A percentile compares a stretch with the other conserved stretches of the same genome.
These are phyloP conservation scores for Botrytis aclada DNA, from an alignment of 2,329 filamentous ascomycete genomes.

Conservation along the genomic window DNA sequence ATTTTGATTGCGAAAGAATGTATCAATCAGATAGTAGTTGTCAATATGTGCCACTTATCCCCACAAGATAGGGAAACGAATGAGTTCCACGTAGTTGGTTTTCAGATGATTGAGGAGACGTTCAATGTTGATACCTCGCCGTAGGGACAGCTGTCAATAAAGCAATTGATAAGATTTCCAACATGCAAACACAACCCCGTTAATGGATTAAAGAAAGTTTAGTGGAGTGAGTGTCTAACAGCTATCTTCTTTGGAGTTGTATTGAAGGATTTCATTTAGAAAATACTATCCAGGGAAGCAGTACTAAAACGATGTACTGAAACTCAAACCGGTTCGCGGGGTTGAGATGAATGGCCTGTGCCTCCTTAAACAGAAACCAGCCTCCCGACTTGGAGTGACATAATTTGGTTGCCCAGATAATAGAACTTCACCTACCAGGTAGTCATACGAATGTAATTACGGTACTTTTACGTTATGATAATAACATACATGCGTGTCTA, in stretches of 20 bases:
- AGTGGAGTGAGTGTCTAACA: not conserved
- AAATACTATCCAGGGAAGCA: not conserved
- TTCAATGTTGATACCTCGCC: not conserved
- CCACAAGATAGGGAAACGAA: slow-evolving; percentile 3
- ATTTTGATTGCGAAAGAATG: slow-evolving; percentile 43
- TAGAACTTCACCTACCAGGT: not conserved
- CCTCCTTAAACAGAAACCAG: not conserved
- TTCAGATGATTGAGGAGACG: not conserved
- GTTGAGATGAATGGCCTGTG: slow-evolving; percentile 12
- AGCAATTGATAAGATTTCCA: slow-evolving; percentile 1
- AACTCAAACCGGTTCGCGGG: slow-evolving; percentile 1
- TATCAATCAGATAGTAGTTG: slow-evolving; percentile 10
- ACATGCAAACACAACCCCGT: not conserved
- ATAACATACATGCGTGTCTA: not conserved
- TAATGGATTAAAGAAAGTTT: slow-evolving; percentile 14
- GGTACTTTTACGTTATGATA: not conserved
- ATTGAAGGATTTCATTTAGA: not conserved
- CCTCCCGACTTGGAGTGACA: not conserved
- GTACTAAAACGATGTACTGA: not conserved
- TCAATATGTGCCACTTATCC: slow-evolving; percentile 8
- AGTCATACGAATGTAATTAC: not conserved
- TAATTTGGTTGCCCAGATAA: not conserved
- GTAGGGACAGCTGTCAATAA: slow-evolving; percentile 5
- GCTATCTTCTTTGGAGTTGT: not conserved
- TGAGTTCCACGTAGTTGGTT: slow-evolving; percentile 5